phyloP scores from a whole-genome alignment of 495 filamentous ascomycete species.

The Penicillium steckii region DNA sequence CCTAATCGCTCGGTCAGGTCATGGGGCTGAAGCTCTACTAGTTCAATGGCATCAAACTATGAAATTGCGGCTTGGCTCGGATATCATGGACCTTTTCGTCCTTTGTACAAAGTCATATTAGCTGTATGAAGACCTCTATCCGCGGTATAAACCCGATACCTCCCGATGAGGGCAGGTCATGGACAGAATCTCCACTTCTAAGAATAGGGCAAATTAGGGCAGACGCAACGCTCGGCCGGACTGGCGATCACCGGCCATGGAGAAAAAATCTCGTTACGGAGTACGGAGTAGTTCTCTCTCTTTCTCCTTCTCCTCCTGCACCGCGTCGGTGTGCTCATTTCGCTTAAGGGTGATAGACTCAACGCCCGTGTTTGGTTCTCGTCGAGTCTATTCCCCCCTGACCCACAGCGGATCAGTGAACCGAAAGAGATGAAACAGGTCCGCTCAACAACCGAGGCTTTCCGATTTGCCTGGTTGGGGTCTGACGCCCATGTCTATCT shows the following conservation, averaged over 20 bases:
- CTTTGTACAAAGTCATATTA: not conserved
- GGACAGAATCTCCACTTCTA: conserved; percentile 3
- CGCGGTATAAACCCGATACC: not conserved
- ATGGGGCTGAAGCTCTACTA: not conserved
- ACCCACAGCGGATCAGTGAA: conserved; percentile 32
- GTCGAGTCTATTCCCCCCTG: conserved; percentile 16
- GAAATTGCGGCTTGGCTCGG: not conserved
- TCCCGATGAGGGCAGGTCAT: not conserved
- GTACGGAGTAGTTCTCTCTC: not conserved
- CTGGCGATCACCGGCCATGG: not conserved
- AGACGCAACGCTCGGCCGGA: not conserved
- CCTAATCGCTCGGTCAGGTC: not conserved
- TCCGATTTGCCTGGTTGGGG: conserved; percentile 27
- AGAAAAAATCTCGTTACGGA: not conserved
- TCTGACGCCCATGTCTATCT: conserved; percentile 15
- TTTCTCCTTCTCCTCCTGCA: not conserved
- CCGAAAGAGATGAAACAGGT: conserved; percentile 22
- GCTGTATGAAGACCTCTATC: not conserved
- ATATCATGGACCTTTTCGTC: not conserved
- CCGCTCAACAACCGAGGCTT: conserved; percentile 23
- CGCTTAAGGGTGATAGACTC: not conserved
- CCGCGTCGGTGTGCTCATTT: not conserved
- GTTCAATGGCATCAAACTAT: not conserved
- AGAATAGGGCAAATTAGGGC: conserved; percentile 6
- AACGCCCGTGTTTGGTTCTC: not conserved